Evolutionary conservation across 2,329 filamentous ascomycete genomes (phyloP).

Genomic region (Aspergillus tamarii): DNA sequence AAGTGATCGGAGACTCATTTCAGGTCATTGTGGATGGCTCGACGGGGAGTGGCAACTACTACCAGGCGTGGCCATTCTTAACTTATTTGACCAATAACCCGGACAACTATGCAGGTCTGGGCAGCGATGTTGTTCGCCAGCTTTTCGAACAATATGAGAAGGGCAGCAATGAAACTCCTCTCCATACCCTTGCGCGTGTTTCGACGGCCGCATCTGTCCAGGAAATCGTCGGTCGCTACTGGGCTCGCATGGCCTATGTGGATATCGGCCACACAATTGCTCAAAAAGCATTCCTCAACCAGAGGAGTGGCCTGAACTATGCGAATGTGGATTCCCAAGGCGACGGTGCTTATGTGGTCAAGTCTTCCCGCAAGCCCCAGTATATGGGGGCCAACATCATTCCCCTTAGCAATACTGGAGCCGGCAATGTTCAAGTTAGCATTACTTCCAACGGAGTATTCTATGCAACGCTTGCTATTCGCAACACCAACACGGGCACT

Average conservation of each 20-base stretch:
- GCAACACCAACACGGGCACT: neutral
- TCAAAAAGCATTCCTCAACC: constrained; percentile 11
- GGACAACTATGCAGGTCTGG: constrained; percentile 14
- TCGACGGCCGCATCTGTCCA: neutral
- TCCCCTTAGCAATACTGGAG: neutral
- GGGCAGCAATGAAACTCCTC: constrained; percentile 18
- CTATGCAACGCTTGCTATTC: constrained; percentile 12
- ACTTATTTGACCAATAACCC: constrained; percentile 17
- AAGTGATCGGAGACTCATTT: constrained; percentile 16
- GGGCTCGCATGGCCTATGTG: constrained; percentile 18
- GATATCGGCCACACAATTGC: constrained; percentile 13
- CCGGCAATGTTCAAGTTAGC: constrained; percentile 3
- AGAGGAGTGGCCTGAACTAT: constrained; percentile 8
- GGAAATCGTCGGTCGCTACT: constrained; percentile 14
- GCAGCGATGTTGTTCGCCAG: constrained; percentile 5
- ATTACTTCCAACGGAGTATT: constrained; percentile 3
- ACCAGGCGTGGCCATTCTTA: constrained; percentile 17
- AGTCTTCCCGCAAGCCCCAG: constrained; percentile 8
- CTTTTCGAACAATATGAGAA: constrained; percentile 11
- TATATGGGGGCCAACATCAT: constrained; percentile 20
- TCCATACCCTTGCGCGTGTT: constrained; percentile 13
- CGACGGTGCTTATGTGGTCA: constrained; percentile 7
- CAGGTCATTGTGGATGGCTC: constrained; percentile 17
- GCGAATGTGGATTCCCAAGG: constrained; percentile 7
- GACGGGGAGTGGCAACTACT: constrained; percentile 8